phyloP scores from a whole-genome alignment of 257 asterid species.

The Osmanthus fragrans region DNA sequence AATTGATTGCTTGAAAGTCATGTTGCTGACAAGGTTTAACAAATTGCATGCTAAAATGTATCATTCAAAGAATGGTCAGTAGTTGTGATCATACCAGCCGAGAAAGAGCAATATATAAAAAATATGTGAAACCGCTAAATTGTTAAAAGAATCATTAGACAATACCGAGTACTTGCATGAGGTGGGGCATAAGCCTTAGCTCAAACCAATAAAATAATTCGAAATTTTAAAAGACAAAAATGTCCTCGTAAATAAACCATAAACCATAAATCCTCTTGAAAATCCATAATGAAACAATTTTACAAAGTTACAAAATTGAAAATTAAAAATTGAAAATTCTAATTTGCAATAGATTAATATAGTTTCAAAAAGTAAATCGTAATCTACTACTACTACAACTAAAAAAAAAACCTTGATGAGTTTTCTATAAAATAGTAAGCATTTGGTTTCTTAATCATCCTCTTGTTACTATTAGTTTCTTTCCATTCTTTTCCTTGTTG shows the following conservation, averaged over 20 bases:
- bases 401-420: background rate
- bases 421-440: background rate
- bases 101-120: background rate
- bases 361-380: background rate
- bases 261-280: background rate
- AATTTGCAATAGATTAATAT: background rate
- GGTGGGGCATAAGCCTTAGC: background rate
- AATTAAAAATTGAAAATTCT: no score
- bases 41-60: background rate
- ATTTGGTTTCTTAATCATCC: background rate
- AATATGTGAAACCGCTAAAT: background rate
- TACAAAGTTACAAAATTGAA: no score
- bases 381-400: background rate
- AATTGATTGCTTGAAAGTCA: slow-evolving; percentile 2
- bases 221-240: background rate
- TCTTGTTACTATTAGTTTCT: background rate
- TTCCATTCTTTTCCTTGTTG: background rate
- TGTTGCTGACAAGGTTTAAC: background rate
- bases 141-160: background rate
- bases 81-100: background rate
- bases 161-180: background rate
- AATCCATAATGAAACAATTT: background rate
- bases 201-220: background rate
- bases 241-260: background rate
- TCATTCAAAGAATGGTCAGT: background rate